Conservation (phyloP, 2,329 filamentous ascomycete genomes). For the Fusarium sulawesiense region DNA sequence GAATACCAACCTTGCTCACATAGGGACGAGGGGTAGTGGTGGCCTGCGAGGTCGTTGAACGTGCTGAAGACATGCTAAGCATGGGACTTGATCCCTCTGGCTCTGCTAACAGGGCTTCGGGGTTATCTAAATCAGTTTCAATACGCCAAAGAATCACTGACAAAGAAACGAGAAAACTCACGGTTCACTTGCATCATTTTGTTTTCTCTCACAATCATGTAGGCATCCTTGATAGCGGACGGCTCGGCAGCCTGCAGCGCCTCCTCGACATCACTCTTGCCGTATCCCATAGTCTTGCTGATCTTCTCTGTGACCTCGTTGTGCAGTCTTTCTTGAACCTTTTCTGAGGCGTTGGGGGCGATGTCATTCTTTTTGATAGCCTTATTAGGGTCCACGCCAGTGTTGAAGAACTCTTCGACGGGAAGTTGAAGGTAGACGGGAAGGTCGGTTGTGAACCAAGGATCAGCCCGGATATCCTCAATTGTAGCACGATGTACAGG, state of each 20-base stretch:
- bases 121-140: constrained; percentile 49
- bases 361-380: constrained; percentile 87
- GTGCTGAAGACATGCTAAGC: constrained; percentile 65
- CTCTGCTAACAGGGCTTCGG: constrained; percentile 51
- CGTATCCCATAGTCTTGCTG: constrained; percentile 98
- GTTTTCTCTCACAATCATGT: constrained; percentile 97
- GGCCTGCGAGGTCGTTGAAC: constrained; percentile 64
- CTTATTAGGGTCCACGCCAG: constrained; percentile 92
- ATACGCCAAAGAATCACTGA: constrained; percentile 34
- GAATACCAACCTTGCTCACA: constrained; percentile 87
- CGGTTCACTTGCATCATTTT: constrained; percentile 96
- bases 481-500: constrained; percentile 95
- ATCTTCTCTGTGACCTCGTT: constrained; percentile 94
- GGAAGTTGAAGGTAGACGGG: constrained; percentile 88
- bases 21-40: constrained; percentile 65
- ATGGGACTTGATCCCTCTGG: constrained; percentile 60
- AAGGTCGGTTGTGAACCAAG: constrained; percentile 92
- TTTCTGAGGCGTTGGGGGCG: constrained; percentile 79
- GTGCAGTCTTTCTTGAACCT: constrained; percentile 89
- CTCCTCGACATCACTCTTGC: constrained; percentile 93
- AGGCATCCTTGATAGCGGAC: constrained; percentile 98
- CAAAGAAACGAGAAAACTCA: constrained; percentile 62
- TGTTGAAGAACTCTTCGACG: constrained; percentile 91
- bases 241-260: constrained; percentile 91
- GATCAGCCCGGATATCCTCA: constrained; percentile 89